Evolutionary conservation across 371 early-diverging fungal genomes (phyloP).

Genomic region (Mortierella sp.): DNA sequence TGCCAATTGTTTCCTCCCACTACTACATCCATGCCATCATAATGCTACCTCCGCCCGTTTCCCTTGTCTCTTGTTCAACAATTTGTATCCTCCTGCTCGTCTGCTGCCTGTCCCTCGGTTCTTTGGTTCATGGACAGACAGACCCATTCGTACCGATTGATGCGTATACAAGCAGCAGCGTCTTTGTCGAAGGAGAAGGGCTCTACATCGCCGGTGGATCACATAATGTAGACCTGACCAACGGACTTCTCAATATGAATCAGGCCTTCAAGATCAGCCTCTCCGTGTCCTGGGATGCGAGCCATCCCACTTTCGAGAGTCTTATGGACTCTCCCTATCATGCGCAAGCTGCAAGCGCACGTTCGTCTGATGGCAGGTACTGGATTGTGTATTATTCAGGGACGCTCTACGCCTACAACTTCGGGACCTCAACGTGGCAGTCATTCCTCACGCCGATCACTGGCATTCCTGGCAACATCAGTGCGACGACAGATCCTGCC

Average conservation of each 20-base stretch:
- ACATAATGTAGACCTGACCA: too few relatives aligned
- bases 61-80: too few relatives aligned
- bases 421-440: background rate
- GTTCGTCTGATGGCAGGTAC: background rate
- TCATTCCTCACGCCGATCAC: background rate
- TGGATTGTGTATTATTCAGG: background rate
- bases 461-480: background rate
- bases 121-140: too few relatives aligned
- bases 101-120: too few relatives aligned
- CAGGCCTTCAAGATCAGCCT: background rate
- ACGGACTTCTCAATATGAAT: background rate
- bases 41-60: too few relatives aligned
- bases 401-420: background rate
- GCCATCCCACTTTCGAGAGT: background rate
- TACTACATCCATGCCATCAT: too few relatives aligned
- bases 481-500: background rate
- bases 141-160: too few relatives aligned
- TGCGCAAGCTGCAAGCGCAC: background rate
- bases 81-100: too few relatives aligned
- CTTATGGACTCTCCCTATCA: background rate
- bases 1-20: too few relatives aligned
- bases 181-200: slow-evolving; percentile 2
- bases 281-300: background rate
- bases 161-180: too few relatives aligned
- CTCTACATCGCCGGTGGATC: background rate